These are phyloP conservation scores for Bocquillonia castaneifolia DNA, from an alignment of 441 rosid genomes.

Conservation along the genomic window DNA sequence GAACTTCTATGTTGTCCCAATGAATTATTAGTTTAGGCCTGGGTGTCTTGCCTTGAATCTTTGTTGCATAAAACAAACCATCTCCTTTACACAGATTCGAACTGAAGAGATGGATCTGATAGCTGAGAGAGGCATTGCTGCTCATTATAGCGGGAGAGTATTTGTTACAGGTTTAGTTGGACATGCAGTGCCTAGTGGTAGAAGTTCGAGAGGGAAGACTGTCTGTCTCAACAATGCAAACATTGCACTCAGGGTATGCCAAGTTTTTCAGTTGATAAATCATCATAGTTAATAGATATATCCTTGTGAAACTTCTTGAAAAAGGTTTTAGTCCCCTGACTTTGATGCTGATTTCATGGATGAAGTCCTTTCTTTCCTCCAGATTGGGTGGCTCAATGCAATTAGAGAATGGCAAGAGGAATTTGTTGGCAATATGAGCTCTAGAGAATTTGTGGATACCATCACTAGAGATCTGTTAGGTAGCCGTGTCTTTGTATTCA, in stretches of 20 bases:
- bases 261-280: conserved; percentile 21
- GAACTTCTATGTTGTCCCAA: neutral
- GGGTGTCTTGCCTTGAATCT: neutral
- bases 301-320: conserved; percentile 22
- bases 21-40: neutral
- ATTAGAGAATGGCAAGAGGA: conserved; percentile 99
- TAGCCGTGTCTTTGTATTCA: conserved; percentile 89
- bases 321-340: conserved; percentile 20
- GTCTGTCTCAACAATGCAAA: conserved; percentile 88
- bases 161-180: conserved; percentile 73
- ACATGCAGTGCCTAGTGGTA: conserved; percentile 53
- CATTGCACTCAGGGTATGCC: conserved; percentile 83
- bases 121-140: conserved; percentile 95
- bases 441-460: conserved; percentile 98
- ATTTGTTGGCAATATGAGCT: conserved; percentile 99
- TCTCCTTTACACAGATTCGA: conserved; percentile 58
- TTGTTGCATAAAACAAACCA: neutral
- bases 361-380: conserved; percentile 43
- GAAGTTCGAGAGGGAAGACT: conserved; percentile 71
- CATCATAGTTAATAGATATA: conserved; percentile 25
- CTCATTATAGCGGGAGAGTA: conserved; percentile 90
- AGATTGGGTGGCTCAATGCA: conserved; percentile 99
- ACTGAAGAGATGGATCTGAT: conserved; percentile 97
- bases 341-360: conserved; percentile 36
- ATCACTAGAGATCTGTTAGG: conserved; percentile 87